These are phyloP conservation scores for Thelonectria olida DNA, from an alignment of 2,329 filamentous ascomycete species.

Conservation along the genomic window DNA sequence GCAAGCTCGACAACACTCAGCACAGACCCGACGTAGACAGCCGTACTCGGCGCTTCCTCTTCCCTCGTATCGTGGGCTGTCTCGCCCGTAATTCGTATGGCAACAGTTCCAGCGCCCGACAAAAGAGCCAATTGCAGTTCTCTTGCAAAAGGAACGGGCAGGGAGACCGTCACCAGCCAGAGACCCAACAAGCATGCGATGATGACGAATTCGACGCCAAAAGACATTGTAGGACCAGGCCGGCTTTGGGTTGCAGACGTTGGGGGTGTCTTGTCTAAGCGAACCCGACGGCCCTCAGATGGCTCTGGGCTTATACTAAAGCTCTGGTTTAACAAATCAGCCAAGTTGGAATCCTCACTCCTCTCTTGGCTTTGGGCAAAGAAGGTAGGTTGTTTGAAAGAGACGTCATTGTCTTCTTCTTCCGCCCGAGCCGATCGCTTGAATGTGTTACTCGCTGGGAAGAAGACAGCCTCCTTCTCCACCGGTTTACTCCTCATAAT, in stretches of 20 bases:
- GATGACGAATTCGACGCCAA: slow-evolving; percentile 33
- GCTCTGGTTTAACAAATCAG: slow-evolving; percentile 55
- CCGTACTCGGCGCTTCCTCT: slow-evolving; percentile 26
- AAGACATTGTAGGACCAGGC: background rate
- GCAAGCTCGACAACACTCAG: slow-evolving; percentile 45
- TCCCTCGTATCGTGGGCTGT: slow-evolving; percentile 27
- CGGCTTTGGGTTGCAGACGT: background rate
- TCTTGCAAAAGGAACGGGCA: slow-evolving; percentile 36
- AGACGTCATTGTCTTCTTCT: slow-evolving; percentile 40
- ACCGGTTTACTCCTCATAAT: slow-evolving; percentile 57
- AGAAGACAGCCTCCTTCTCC: slow-evolving; percentile 61
- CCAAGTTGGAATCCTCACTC: slow-evolving; percentile 55
- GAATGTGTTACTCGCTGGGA: slow-evolving; percentile 45
- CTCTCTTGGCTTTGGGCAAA: slow-evolving; percentile 58
- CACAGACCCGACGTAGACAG: slow-evolving; percentile 37
- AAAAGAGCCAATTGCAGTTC: slow-evolving; percentile 42
- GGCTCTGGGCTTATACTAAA: slow-evolving; percentile 51
- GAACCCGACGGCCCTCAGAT: slow-evolving; percentile 7
- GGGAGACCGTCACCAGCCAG: slow-evolving; percentile 38
- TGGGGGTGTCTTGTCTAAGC: background rate
- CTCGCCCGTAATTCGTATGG: slow-evolving; percentile 43
- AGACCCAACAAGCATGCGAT: slow-evolving; percentile 33
- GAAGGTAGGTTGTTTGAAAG: slow-evolving; percentile 69
- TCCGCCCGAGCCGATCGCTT: slow-evolving; percentile 14
- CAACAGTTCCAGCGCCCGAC: slow-evolving; percentile 41